phyloP scores from a whole-genome alignment of 75 land plant genomes.

The Picea sitchensis region DNA sequence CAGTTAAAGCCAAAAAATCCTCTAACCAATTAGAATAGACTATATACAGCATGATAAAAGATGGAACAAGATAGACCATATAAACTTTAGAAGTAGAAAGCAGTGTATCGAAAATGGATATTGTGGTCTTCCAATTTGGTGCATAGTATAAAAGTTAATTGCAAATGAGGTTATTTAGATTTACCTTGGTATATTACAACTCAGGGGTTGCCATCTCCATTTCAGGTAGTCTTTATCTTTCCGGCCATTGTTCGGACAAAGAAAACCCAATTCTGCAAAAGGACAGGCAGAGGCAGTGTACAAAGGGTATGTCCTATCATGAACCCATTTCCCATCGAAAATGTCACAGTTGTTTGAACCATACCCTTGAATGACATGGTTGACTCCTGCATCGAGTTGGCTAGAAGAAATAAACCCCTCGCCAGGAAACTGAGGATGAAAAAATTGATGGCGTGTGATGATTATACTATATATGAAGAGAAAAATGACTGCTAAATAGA shows the following conservation, averaged over 20 bases:
- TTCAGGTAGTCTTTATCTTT: constrained; percentile 55
- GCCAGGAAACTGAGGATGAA: background rate
- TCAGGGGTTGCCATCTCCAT: constrained; percentile 85
- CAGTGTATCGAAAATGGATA: background rate
- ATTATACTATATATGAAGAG: background rate
- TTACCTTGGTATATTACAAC: constrained; percentile 65
- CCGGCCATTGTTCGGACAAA: constrained; percentile 81
- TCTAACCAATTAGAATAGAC: no score
- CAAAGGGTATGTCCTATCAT: constrained; percentile 40
- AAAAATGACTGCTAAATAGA: background rate
- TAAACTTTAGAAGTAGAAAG: background rate
- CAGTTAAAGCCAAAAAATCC: no score
- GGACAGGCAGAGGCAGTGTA: constrained; percentile 66
- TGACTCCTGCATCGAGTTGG: background rate
- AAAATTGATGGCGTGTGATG: background rate
- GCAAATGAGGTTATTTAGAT: background rate
- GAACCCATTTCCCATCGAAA: constrained; percentile 64
- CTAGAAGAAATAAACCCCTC: background rate
- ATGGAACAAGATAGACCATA: background rate
- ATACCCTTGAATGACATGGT: background rate
- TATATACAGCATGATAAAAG: background rate
- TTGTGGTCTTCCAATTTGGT: background rate
- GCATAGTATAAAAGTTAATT: background rate
- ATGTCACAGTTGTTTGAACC: constrained; percentile 41
- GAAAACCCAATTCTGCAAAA: constrained; percentile 76